Conservation (phyloP, 2,329 filamentous ascomycete genomes). For the Incumbomyces delicatus region DNA sequence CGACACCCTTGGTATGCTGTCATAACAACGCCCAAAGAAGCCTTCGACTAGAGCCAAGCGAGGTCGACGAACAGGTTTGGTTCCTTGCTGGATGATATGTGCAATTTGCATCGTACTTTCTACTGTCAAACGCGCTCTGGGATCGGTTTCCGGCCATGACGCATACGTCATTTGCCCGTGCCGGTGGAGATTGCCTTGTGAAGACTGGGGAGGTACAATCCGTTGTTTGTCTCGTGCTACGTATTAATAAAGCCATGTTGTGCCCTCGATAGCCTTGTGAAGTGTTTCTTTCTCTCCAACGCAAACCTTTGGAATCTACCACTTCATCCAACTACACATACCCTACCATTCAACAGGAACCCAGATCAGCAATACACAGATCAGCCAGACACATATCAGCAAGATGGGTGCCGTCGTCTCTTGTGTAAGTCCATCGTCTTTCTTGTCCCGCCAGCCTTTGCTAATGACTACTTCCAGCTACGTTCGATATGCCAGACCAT, state of each 20-base stretch:
- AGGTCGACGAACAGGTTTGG: background rate
- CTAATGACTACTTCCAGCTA: slow-evolving; percentile 37
- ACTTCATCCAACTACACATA: slow-evolving; percentile 5
- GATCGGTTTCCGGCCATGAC: no score
- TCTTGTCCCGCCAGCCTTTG: background rate
- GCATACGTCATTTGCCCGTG: background rate
- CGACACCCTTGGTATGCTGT: background rate
- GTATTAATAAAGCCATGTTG: background rate
- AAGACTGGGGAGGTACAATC: background rate
- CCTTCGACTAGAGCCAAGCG: background rate
- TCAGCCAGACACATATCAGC: no score
- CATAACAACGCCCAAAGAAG: no score
- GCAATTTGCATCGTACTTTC: no score
- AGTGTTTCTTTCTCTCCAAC: background rate
- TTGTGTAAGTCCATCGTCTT: slow-evolving; percentile 54
- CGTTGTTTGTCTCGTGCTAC: background rate
- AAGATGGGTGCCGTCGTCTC: slow-evolving; percentile 77
- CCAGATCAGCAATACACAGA: no score
- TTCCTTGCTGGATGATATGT: background rate
- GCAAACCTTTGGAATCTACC: background rate
- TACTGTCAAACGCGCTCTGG: no score
- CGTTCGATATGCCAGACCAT: slow-evolving; percentile 51
- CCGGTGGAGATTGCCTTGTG: slow-evolving; percentile 2
- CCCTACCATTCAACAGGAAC: no score
- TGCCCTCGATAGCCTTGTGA: no score